Evolutionary conservation across 768 basidiomycete genomes (phyloP).

Genomic region (Suillus sp.): DNA sequence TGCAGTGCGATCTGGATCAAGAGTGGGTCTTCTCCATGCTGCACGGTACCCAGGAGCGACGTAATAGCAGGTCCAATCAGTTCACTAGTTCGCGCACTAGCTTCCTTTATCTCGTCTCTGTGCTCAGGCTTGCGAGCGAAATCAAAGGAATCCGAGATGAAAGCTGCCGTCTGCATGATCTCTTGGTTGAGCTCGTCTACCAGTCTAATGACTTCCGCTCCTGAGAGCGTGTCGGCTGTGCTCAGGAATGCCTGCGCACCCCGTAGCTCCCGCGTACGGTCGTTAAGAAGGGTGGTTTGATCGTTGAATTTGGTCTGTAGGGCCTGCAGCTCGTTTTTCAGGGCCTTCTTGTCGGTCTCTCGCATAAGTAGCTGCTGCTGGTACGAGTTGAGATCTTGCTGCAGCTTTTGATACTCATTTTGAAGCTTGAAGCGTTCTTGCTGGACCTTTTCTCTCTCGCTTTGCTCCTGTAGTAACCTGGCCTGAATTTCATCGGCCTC

Average conservation of each 20-base stretch:
- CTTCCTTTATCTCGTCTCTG: conserved; percentile 31
- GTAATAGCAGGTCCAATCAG: conserved; percentile 35
- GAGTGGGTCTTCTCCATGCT: conserved; percentile 37
- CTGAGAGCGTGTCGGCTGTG: conserved; percentile 45
- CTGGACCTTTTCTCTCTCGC: conserved; percentile 19
- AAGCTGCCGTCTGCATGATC: conserved; percentile 47
- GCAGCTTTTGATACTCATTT: conserved; percentile 19
- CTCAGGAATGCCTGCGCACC: conserved; percentile 46
- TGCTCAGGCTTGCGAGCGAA: conserved; percentile 27
- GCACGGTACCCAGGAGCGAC: conserved; percentile 24
- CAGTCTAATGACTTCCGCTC: conserved; percentile 42
- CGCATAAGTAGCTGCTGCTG: conserved; percentile 28
- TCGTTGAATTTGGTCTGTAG: conserved; percentile 29
- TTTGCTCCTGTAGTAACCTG: conserved; percentile 23
- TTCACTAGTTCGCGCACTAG: conserved; percentile 29
- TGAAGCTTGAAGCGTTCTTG: conserved; percentile 21
- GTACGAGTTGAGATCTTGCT: conserved; percentile 18
- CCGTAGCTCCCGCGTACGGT: conserved; percentile 42
- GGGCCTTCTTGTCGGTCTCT: conserved; percentile 28
- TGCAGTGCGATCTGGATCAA: conserved; percentile 44
- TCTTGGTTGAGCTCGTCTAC: conserved; percentile 49
- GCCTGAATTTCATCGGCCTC: conserved; percentile 19
- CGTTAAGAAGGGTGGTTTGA: conserved; percentile 33
- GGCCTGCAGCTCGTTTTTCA: conserved; percentile 30
- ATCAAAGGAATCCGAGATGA: conserved; percentile 44